phyloP scores from a whole-genome alignment of 2,329 filamentous ascomycete genomes.

The Botrytis sinoallii region DNA sequence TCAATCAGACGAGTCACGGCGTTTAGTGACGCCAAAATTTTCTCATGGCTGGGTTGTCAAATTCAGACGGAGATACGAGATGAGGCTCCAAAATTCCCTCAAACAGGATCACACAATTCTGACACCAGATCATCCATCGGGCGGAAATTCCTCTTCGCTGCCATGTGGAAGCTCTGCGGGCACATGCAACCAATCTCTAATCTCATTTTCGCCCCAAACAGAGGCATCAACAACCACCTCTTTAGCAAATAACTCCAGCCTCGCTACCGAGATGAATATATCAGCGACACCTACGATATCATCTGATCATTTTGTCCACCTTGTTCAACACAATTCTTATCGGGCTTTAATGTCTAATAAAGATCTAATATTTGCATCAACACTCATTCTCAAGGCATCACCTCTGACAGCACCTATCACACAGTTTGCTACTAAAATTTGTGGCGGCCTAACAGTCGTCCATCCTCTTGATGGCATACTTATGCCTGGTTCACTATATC shows the following conservation, averaged over 20 bases:
- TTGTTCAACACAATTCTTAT: slow-evolving; percentile 27
- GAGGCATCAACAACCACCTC: not conserved
- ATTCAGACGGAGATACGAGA: slow-evolving; percentile 21
- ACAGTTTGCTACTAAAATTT: slow-evolving; percentile 18
- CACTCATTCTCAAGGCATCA: slow-evolving; percentile 14
- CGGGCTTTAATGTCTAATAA: slow-evolving; percentile 25
- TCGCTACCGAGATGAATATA: not conserved
- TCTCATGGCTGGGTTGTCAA: slow-evolving; percentile 23
- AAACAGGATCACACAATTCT: slow-evolving; percentile 2
- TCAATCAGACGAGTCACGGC: slow-evolving; percentile 21
- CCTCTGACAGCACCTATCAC: slow-evolving; percentile 15
- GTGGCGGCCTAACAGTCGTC: slow-evolving; percentile 20
- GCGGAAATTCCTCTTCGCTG: not conserved
- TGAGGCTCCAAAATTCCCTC: slow-evolving; percentile 9
- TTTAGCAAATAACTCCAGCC: not conserved
- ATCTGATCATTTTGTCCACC: slow-evolving; percentile 26
- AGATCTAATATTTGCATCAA: slow-evolving; percentile 17
- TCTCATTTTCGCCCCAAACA: not conserved
- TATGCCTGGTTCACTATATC: not conserved
- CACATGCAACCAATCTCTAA: not conserved
- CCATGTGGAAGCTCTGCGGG: not conserved
- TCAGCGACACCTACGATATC: slow-evolving; percentile 17
- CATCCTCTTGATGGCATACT: slow-evolving; percentile 10
- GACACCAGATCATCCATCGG: not conserved
- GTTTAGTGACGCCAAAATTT: slow-evolving; percentile 21